Conservation (phyloP, 306 rosid species). For the Lotus japonicus region DNA sequence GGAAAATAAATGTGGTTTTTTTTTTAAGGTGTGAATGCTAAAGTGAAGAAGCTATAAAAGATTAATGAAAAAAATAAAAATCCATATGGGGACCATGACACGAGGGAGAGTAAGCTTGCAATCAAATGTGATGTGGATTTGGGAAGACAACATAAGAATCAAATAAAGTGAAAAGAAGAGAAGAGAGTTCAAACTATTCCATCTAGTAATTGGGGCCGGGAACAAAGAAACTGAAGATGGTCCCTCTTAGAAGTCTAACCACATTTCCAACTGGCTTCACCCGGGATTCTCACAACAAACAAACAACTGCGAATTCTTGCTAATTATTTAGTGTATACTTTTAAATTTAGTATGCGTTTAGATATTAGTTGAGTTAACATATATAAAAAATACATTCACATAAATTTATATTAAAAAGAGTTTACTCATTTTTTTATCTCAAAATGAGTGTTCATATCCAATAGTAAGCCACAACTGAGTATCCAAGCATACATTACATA, state of each 20-base stretch:
- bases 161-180: conserved; percentile 12
- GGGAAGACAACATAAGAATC: conserved; percentile 22
- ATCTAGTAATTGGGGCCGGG: neutral
- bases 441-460: too few species aligned
- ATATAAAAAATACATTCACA: too few species aligned
- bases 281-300: conserved; percentile 10
- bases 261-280: conserved; percentile 22
- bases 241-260: neutral
- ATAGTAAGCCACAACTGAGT: too few species aligned
- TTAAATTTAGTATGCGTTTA: too few species aligned
- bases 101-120: neutral
- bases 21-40: too few species aligned
- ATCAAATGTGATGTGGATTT: conserved; percentile 17
- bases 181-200: conserved; percentile 9
- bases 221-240: neutral
- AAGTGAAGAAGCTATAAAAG: neutral
- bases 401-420: too few species aligned
- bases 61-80: neutral
- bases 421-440: too few species aligned
- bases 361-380: too few species aligned
- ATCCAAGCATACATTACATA: too few species aligned
- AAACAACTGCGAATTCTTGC: conserved; percentile 8
- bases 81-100: neutral
- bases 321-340: too few species aligned
- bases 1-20: too few species aligned